Conservation (phyloP, 1,284 basidiomycete genomes). For the Inonotus hispidus region DNA sequence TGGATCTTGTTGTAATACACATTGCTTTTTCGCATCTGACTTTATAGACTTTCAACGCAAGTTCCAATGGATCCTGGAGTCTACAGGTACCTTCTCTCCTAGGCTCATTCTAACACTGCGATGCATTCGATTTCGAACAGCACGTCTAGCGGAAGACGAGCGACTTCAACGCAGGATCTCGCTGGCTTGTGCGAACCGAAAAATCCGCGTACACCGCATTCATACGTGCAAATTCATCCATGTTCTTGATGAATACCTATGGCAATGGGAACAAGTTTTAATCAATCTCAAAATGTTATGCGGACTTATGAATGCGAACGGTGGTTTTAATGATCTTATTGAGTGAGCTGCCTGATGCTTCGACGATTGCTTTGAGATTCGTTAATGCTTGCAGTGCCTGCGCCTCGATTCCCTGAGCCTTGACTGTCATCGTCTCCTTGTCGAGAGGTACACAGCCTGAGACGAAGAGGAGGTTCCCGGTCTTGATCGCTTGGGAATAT, state of each 20-base stretch:
- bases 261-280: too few species aligned
- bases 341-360: conserved; percentile 78
- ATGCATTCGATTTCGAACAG: conserved; percentile 92
- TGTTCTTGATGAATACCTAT: conserved; percentile 87
- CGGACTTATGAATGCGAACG: conserved; percentile 35
- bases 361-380: conserved; percentile 82
- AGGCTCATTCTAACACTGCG: conserved; percentile 32
- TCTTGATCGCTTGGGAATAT: conserved; percentile 86
- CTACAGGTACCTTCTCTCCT: background rate
- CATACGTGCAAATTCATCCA: conserved; percentile 86
- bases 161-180: conserved; percentile 83
- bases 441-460: conserved; percentile 90
- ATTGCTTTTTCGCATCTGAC: background rate
- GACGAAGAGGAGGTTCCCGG: conserved; percentile 81
- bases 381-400: conserved; percentile 84
- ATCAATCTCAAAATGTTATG: background rate
- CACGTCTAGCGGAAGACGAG: conserved; percentile 74
- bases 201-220: conserved; percentile 75
- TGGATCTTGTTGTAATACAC: conserved; percentile 3
- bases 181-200: conserved; percentile 91
- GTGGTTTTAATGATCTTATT: conserved; percentile 84
- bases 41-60: background rate
- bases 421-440: conserved; percentile 69
- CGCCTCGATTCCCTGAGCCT: conserved; percentile 74
- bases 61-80: too few species aligned